Percentiles rank a stretch among this genome's conserved stretches.
Conservation (phyloP, 176 grass and related monocot genomes). For the Urochloa ruziziensis region DNA sequence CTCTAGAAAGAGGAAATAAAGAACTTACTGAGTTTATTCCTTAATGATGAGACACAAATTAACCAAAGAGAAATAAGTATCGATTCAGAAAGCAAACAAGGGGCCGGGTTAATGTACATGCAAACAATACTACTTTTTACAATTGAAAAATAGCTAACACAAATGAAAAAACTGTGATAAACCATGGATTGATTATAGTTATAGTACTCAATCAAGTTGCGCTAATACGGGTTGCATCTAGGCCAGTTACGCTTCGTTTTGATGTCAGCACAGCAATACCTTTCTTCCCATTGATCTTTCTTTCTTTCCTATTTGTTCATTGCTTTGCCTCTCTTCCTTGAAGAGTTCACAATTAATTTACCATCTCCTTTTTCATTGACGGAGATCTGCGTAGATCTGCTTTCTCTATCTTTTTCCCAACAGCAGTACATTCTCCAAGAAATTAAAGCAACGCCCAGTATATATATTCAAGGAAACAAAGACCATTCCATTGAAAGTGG, state of each 20-base stretch:
- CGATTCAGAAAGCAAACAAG: conserved; percentile 14
- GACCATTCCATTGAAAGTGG: conserved; percentile 45
- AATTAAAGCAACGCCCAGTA: conserved; percentile 34
- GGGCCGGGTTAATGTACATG: conserved; percentile 50
- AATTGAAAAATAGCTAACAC: conserved; percentile 54
- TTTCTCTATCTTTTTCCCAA: conserved; percentile 23
- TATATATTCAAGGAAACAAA: conserved; percentile 44
- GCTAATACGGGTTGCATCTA: conserved; percentile 55
- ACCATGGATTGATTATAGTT: conserved; percentile 49
- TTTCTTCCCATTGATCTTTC: conserved; percentile 32
- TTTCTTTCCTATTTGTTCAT: neutral
- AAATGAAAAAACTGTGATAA: conserved; percentile 52
- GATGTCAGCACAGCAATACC: conserved; percentile 58
- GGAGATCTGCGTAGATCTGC: conserved; percentile 36
- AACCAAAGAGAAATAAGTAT: conserved; percentile 22
- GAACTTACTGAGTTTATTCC: neutral
- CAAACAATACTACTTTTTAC: conserved; percentile 61
- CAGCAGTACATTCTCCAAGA: conserved; percentile 47
- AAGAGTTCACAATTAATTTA: conserved; percentile 22
- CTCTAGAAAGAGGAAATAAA: neutral
- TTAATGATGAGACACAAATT: conserved; percentile 1
- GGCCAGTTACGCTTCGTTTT: conserved; percentile 42
- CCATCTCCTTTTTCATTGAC: neutral
- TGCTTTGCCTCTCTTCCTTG: conserved; percentile 38
- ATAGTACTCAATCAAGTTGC: conserved; percentile 56